phyloP scores from a whole-genome alignment of 2,329 filamentous ascomycete species.

The Neofusicoccum ribis region DNA sequence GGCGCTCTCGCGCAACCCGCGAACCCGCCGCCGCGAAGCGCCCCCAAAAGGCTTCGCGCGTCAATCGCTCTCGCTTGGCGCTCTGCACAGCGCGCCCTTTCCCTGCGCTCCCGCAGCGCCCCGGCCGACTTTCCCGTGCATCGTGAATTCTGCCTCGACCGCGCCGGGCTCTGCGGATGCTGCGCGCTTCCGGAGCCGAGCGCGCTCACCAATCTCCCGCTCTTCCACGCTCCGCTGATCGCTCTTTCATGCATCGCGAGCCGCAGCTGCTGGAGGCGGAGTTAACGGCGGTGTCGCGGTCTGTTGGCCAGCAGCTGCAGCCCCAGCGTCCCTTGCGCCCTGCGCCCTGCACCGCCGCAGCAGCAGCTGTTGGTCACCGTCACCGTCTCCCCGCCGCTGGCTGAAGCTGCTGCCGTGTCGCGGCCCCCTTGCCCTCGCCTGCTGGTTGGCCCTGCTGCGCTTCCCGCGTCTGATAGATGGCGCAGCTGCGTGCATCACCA shows the following conservation, averaged over 20 bases:
- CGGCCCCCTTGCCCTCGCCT: background rate
- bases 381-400: background rate
- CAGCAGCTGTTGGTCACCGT: background rate
- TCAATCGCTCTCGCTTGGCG: conserved; percentile 6
- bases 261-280: conserved; percentile 10
- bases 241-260: conserved; percentile 12
- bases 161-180: background rate
- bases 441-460: conserved; percentile 11
- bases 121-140: conserved; percentile 13
- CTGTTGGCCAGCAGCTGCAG: background rate
- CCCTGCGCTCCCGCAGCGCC: conserved; percentile 13
- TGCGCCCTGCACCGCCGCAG: background rate
- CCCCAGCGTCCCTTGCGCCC: background rate
- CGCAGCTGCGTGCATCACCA: conserved; percentile 13
- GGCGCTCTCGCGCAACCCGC: background rate
- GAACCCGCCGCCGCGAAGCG: background rate
- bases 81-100: background rate
- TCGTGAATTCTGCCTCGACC: background rate
- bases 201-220: conserved; percentile 3
- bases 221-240: conserved; percentile 2
- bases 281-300: conserved; percentile 5
- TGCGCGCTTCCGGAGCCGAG: conserved; percentile 15
- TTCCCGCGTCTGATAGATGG: conserved; percentile 6
- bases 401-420: background rate
- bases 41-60: conserved; percentile 4